These are phyloP conservation scores for Eutrema salsugineum DNA, from an alignment of 441 rosid genomes.

Conservation along the genomic window DNA sequence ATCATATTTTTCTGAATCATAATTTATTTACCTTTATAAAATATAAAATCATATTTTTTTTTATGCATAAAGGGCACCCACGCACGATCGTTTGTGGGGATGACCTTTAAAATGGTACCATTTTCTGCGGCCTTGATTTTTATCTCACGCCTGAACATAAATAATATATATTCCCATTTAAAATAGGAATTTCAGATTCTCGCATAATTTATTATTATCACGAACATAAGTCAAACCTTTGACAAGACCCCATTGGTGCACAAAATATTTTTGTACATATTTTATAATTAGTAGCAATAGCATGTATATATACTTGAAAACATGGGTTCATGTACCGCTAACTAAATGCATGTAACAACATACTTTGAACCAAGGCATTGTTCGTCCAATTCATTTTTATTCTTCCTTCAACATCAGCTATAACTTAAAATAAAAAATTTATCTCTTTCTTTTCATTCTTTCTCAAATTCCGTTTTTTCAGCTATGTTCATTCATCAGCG, in stretches of 20 bases:
- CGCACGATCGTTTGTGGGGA: slow-evolving; percentile 12
- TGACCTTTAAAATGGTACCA: neutral
- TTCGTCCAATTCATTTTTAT: slow-evolving; percentile 25
- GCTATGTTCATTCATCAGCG: slow-evolving; percentile 28
- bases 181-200: neutral
- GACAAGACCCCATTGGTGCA: slow-evolving; percentile 26
- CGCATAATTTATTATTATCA: slow-evolving; percentile 15
- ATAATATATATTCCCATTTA: neutral
- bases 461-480: slow-evolving; percentile 18
- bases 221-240: slow-evolving; percentile 35
- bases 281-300: neutral
- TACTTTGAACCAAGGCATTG: slow-evolving; percentile 34
- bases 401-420: slow-evolving; percentile 9
- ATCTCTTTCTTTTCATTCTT: slow-evolving; percentile 13
- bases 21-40: no score
- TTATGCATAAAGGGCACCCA: slow-evolving; percentile 10
- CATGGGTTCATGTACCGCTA: slow-evolving; percentile 31
- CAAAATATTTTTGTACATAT: slow-evolving; percentile 7
- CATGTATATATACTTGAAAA: slow-evolving; percentile 1
- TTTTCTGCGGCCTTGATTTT: slow-evolving; percentile 1
- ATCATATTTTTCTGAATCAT: no score
- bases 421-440: slow-evolving; percentile 5
- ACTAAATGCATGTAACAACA: slow-evolving; percentile 21
- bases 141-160: neutral
- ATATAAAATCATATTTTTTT: neutral